Base-by-base conservation (phyloP, 192 early-diverging fungal genomes). In the Podila minutissima region DNA sequence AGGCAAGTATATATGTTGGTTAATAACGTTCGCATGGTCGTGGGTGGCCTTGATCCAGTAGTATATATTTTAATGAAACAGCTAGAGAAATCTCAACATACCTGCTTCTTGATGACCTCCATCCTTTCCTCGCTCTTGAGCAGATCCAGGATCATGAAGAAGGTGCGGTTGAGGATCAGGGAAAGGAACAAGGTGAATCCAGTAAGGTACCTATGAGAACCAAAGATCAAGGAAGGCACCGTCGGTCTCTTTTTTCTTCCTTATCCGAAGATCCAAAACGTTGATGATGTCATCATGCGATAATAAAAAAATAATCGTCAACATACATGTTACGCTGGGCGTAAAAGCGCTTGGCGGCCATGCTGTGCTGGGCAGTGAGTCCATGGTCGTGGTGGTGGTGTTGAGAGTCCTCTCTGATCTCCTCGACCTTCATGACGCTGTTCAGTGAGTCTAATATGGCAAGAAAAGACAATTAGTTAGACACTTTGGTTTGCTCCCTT, bases 241-340 rank as follows among this genome's bases (percentile, higher is more conserved):
- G 2, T 46, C 12, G 15, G 41, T 17, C 11, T 46, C 41, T 17
- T 46, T 46, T 12, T 46, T 46, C 41, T 46, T 22, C 15, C 2
- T 2, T 64, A 5, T 41, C 24, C 22, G 10, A 13, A 8, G 22
- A 13, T 24, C 2, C 22, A 13, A 24, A 48, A 17, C 2, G 5
- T 11, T 32, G 13, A 66, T 20, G 29, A 51, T 17, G 48, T 49
- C 38, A 51, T 17, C 7, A 5, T 46, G 38, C 28, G 3, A 50
- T 13, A 13, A 8, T 13, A 31, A 19, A 26, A 26, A 17, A 29
- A 49, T 28, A 15, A 46, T 46, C 41, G 41, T 46, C 41, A 4
- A 67, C 60, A 74, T 86, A 90, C 86, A 90, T 86, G 74, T 90
- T 90, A 55, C 88, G 83, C 71, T 90, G 88, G 59, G 85, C 85